Evolutionary conservation across 768 basidiomycete genomes (phyloP).

Genomic region (Mrakia hoshinonis): DNA sequence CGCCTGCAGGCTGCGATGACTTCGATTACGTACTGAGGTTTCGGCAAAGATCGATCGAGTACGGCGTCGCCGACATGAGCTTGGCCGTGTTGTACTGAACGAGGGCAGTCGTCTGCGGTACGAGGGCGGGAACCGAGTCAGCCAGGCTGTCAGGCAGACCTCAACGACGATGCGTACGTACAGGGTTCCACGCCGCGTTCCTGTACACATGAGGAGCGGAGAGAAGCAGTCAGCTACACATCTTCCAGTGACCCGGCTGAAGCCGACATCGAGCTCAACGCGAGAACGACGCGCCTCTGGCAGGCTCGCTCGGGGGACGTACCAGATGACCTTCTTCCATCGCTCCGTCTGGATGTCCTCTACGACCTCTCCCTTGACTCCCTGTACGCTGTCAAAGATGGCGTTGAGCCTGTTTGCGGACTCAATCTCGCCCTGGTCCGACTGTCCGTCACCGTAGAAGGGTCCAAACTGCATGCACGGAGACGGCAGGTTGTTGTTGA

Average conservation of each 20-base stretch:
- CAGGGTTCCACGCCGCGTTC: conserved; percentile 30
- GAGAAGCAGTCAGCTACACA: background rate
- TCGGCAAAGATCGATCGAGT: conserved; percentile 19
- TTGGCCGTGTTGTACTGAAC: conserved; percentile 26
- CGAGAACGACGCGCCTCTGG: too few species aligned
- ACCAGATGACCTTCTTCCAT: conserved; percentile 31
- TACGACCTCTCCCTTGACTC: conserved; percentile 19
- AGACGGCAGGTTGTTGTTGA: conserved; percentile 27
- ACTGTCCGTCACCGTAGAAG: background rate
- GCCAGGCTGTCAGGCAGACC: background rate
- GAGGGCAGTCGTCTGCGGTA: conserved; percentile 13
- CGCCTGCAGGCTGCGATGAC: too few species aligned
- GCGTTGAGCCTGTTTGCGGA: conserved; percentile 2
- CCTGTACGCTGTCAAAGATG: conserved; percentile 10
- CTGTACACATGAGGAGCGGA: background rate
- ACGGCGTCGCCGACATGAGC: conserved; percentile 26
- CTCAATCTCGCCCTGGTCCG: conserved; percentile 17
- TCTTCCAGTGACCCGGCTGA: background rate
- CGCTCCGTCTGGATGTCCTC: conserved; percentile 25
- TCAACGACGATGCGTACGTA: background rate
- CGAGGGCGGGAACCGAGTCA: too few species aligned
- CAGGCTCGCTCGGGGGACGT: too few species aligned
- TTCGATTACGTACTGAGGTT: conserved; percentile 20
- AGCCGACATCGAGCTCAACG: too few species aligned
- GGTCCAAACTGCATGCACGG: conserved; percentile 30